Percentiles rank a stretch among this genome's conserved stretches.
phyloP scores from a whole-genome alignment of 2,329 filamentous ascomycete species.

The Aspergillus ibericus region DNA sequence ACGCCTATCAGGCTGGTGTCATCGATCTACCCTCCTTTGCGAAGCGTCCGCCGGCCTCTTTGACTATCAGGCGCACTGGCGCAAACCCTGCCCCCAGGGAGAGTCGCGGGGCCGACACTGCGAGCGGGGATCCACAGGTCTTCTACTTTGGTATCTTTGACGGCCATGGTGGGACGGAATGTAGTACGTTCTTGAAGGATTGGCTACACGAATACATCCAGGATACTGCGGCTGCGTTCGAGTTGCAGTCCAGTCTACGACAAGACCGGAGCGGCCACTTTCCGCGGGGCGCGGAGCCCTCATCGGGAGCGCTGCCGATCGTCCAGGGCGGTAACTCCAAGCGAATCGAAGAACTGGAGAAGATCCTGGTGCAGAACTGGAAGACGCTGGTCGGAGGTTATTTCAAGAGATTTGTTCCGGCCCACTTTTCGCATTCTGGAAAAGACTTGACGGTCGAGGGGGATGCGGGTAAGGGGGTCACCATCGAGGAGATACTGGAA shows the following conservation, averaged over 20 bases:
- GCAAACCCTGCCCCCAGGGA: slow-evolving; percentile 36
- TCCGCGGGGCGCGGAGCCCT: slow-evolving; percentile 15
- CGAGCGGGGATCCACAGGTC: slow-evolving; percentile 86
- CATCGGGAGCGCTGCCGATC: slow-evolving; percentile 44
- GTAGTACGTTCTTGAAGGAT: slow-evolving; percentile 81
- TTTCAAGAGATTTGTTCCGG: slow-evolving; percentile 84
- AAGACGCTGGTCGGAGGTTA: slow-evolving; percentile 86
- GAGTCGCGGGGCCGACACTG: slow-evolving; percentile 68
- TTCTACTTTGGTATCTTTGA: slow-evolving; percentile 99
- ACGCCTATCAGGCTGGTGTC: slow-evolving; percentile 89
- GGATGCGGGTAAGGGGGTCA: slow-evolving; percentile 31
- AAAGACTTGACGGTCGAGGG: slow-evolving; percentile 28
- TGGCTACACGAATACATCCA: slow-evolving; percentile 88
- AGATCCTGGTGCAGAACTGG: slow-evolving; percentile 72
- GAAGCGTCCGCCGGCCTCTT: slow-evolving; percentile 69
- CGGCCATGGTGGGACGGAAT: slow-evolving; percentile 87
- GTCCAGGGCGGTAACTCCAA: slow-evolving; percentile 56
- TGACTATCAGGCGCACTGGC: slow-evolving; percentile 45
- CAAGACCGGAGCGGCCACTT: slow-evolving; percentile 27
- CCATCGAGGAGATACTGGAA: slow-evolving; percentile 63
- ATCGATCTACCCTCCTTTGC: slow-evolving; percentile 93
- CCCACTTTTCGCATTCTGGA: slow-evolving; percentile 63
- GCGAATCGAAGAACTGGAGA: slow-evolving; percentile 69
- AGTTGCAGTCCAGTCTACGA: slow-evolving; percentile 72
- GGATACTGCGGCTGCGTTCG: slow-evolving; percentile 72